These are phyloP conservation scores for Clarkia xantiana DNA, from an alignment of 345 rosid species.

Conservation along the genomic window DNA sequence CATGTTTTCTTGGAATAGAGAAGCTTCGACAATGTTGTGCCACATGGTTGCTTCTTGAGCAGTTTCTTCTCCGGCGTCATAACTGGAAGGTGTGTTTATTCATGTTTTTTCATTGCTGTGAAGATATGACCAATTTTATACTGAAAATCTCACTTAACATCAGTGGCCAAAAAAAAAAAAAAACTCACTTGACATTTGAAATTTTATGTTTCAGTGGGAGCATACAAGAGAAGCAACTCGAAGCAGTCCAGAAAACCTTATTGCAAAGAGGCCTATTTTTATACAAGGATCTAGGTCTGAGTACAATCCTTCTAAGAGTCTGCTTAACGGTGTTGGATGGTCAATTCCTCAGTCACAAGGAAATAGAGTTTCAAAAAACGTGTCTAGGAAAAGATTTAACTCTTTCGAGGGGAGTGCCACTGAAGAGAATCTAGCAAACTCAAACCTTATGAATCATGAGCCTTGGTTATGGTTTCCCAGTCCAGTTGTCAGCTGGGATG, in stretches of 20 bases:
- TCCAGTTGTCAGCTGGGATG: slow-evolving; percentile 79
- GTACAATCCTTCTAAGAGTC: slow-evolving; percentile 54
- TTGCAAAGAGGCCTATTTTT: slow-evolving; percentile 26
- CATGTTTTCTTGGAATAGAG: slow-evolving; percentile 88
- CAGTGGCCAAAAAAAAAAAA: no score
- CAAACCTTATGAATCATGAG: slow-evolving; percentile 41
- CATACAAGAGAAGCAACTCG: slow-evolving; percentile 59
- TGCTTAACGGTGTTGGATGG: slow-evolving; percentile 79
- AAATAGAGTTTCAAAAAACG: slow-evolving; percentile 37
- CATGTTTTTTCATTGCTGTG: slow-evolving; percentile 1
- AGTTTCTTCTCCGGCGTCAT: slow-evolving; percentile 63
- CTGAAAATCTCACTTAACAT: no score
- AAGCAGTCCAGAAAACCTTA: slow-evolving; percentile 28
- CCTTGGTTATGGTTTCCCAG: slow-evolving; percentile 95
- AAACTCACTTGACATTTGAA: slow-evolving; percentile 16
- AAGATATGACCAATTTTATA: slow-evolving; percentile 3
- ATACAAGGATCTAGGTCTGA: slow-evolving; percentile 38
- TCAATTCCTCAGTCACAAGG: slow-evolving; percentile 67
- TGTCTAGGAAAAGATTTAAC: slow-evolving; percentile 35
- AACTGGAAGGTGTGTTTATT: slow-evolving; percentile 71
- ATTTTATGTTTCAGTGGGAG: slow-evolving; percentile 73
- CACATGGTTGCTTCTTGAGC: slow-evolving; percentile 93
- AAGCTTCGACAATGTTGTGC: slow-evolving; percentile 86
- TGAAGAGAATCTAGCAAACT: slow-evolving; percentile 23
- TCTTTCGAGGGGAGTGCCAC: slow-evolving; percentile 13